Base-by-base conservation (phyloP, 805 yeast genomes). In the Yarrowia bubula region DNA sequence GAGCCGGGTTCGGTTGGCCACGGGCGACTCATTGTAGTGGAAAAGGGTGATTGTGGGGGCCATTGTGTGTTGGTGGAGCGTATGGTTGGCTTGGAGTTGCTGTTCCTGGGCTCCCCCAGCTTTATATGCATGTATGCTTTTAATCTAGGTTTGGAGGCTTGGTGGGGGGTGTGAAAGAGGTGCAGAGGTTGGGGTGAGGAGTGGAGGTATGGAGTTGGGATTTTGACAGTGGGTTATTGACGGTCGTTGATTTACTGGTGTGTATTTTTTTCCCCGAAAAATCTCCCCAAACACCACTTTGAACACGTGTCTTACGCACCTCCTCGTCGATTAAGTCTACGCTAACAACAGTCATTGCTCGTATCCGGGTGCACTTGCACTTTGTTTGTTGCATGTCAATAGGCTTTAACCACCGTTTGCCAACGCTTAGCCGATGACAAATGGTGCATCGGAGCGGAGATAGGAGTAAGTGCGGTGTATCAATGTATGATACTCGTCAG, bases 1-100 rank as follows among this genome's bases (percentile, higher is more conserved):
- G 17, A 58, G 33, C 2, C 64, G 50, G 8, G 51, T 44, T 10
- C 64, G 41, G 64, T 58, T 58, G 51, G 64, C 64, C 33, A 58
- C 51, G 11, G 64, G 64, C 9, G 64, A 58, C 43, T 58, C 64
- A 43, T 43, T 58, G 51, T 58, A 58, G 51, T 58, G 64, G 51
- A 58, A 33, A 17, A 58, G 22, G 7, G 51, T 58, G 51, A 58
- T 42, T 22, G 38, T 55, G 6, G 61, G 61, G 3, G 61, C 61
- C 61, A 55, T 55, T 41, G 37, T 55, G 43, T 15, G 10, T 17
- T 7, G 2, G 1, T 22, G 22, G 17, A n/a, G 28, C 4, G 17
- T 9, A 22, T n/a, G 6, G 6, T 13, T 31, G 33, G 7, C 8
- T 22, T 43, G 32, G 32, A 43, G 47, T 43, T 43, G 47, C 50